These are phyloP conservation scores for Erysimum pusillum DNA, from an alignment of 441 rosid species.

Conservation along the genomic window DNA sequence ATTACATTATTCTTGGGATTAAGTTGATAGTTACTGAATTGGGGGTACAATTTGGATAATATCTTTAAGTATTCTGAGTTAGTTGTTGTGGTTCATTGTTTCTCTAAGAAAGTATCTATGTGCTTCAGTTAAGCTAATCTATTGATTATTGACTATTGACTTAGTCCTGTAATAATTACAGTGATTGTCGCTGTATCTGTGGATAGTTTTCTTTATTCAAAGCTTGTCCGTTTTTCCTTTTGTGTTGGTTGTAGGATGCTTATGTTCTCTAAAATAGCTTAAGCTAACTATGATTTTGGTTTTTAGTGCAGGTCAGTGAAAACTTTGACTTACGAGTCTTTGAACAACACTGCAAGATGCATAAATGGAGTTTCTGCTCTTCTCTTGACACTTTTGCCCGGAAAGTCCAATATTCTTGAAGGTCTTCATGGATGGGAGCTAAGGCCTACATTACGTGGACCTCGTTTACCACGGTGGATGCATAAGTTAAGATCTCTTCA, in stretches of 20 bases:
- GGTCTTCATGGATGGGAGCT: conserved; percentile 98
- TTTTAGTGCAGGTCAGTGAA: conserved; percentile 87
- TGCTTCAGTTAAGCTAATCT: background rate
- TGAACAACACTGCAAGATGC: conserved; percentile 79
- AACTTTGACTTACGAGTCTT: conserved; percentile 83
- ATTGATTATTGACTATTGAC: background rate
- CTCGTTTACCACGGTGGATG: conserved; percentile 96
- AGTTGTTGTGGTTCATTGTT: background rate
- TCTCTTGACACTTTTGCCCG: conserved; percentile 77
- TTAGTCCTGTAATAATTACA: background rate
- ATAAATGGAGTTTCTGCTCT: conserved; percentile 92
- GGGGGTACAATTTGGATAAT: background rate
- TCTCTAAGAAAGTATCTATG: background rate
- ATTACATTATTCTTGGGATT: background rate
- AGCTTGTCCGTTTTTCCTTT: conserved; percentile 6
- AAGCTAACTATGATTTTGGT: conserved; percentile 29
- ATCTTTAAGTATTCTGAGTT: background rate
- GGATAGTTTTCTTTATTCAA: conserved; percentile 2
- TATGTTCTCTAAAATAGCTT: background rate
- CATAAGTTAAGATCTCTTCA: conserved; percentile 60
- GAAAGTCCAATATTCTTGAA: conserved; percentile 80
- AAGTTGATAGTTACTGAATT: background rate
- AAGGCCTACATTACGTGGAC: conserved; percentile 88
- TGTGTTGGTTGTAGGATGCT: background rate
- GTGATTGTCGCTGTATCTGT: background rate